Evolutionary conservation across 129 eudicot species (phyloP).

Genomic region (Flaveria bidentis): DNA sequence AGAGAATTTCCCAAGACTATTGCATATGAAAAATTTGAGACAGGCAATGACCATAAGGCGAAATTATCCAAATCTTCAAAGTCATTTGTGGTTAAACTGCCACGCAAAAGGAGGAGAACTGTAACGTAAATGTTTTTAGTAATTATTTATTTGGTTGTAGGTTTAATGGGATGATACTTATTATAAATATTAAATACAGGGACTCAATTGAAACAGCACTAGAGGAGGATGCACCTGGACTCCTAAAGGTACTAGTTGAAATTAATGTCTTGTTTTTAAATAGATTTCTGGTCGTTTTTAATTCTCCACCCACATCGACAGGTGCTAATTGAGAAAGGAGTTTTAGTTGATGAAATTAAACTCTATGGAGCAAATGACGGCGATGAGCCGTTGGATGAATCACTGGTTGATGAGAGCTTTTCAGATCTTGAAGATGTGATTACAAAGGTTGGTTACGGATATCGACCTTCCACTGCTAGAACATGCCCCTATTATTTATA

Average conservation of each 20-base stretch:
- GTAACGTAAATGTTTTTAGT: conserved; percentile 59
- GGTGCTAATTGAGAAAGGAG: conserved; percentile 83
- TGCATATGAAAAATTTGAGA: conserved; percentile 25
- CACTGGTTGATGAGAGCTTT: conserved; percentile 64
- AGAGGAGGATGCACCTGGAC: conserved; percentile 99
- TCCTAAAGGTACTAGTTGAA: conserved; percentile 57
- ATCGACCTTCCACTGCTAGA: neutral
- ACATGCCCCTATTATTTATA: neutral
- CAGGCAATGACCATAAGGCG: conserved; percentile 37
- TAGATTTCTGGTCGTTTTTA: neutral
- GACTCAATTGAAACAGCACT: conserved; percentile 83
- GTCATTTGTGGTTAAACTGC: conserved; percentile 46
- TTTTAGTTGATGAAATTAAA: conserved; percentile 71
- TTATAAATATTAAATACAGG: conserved; percentile 43
- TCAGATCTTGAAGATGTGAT: conserved; percentile 80
- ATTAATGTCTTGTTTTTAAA: conserved; percentile 1
- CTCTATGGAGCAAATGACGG: conserved; percentile 74
- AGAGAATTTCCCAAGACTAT: conserved; percentile 25
- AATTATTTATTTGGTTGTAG: neutral
- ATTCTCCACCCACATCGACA: conserved; percentile 25
- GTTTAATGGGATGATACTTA: conserved; percentile 1
- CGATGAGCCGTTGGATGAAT: conserved; percentile 61
- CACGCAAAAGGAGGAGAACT: conserved; percentile 76
- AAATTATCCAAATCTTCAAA: conserved; percentile 43
- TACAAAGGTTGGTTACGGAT: conserved; percentile 54